Percentiles rank a stretch among this genome's conserved stretches.
Evolutionary conservation across 202 grass and related monocot genomes (phyloP).

Genomic region (Panicum hallii): DNA sequence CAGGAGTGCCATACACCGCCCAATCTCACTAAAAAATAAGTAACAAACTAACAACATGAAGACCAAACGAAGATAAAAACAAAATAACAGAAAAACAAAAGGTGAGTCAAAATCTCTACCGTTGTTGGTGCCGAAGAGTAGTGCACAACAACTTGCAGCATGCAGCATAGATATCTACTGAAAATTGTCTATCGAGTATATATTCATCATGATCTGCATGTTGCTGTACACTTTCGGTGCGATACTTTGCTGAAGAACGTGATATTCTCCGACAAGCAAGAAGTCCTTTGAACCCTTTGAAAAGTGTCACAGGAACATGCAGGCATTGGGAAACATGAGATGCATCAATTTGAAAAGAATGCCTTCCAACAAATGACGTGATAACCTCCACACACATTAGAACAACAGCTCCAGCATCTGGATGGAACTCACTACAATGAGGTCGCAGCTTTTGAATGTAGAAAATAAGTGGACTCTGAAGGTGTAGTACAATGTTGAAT

Average conservation of each 20-base stretch:
- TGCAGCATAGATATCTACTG: slow-evolving; percentile 84
- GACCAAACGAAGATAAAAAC: slow-evolving; percentile 7
- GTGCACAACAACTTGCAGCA: slow-evolving; percentile 93
- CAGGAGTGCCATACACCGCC: slow-evolving; percentile 63
- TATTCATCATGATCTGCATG: slow-evolving; percentile 47
- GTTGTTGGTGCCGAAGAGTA: slow-evolving; percentile 73
- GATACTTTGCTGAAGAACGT: slow-evolving; percentile 21
- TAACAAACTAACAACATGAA: slow-evolving; percentile 7
- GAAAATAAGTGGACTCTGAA: slow-evolving; percentile 74
- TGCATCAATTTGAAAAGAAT: slow-evolving; percentile 72
- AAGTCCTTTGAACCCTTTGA: slow-evolving; percentile 76
- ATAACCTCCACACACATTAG: slow-evolving; percentile 90
- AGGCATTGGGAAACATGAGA: slow-evolving; percentile 79
- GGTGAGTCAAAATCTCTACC: slow-evolving; percentile 52
- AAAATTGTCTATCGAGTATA: slow-evolving; percentile 72
- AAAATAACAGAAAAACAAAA: slow-evolving; percentile 22
- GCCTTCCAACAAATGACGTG: slow-evolving; percentile 70
- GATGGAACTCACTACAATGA: slow-evolving; percentile 45
- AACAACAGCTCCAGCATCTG: slow-evolving; percentile 72
- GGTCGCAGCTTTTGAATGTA: slow-evolving; percentile 60
- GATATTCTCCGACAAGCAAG: slow-evolving; percentile 36
- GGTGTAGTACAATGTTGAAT: slow-evolving; percentile 88
- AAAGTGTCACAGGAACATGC: slow-evolving; percentile 71
- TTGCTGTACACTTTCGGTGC: slow-evolving; percentile 32
- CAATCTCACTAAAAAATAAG: slow-evolving; percentile 60